phyloP scores from a whole-genome alignment of 805 yeast species.

The Hanseniaspora mollemarum region DNA sequence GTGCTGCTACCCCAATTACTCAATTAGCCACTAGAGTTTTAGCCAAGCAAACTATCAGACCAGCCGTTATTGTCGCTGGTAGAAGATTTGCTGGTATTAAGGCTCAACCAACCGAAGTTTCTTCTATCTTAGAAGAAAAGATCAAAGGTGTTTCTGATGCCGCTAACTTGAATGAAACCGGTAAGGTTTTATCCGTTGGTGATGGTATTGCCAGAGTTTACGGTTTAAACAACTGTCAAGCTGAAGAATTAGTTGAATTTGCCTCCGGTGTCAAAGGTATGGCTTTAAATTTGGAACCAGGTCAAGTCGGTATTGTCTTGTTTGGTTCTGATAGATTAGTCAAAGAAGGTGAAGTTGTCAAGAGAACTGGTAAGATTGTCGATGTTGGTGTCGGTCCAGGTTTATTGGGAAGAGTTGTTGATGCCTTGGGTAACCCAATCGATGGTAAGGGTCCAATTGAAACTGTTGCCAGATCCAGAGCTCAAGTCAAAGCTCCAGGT shows the following conservation, averaged over 20 bases:
- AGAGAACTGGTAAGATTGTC: constrained; percentile 99
- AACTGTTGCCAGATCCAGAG: constrained; percentile 75
- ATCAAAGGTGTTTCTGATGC: constrained; percentile 98
- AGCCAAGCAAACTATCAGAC: constrained; percentile 48
- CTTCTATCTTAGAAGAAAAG: constrained; percentile 97
- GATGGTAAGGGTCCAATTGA: constrained; percentile 99
- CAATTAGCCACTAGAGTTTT: constrained; percentile 37
- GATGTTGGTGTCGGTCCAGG: constrained; percentile 98
- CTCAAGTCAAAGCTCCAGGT: constrained; percentile 99
- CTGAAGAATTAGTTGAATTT: constrained; percentile 99
- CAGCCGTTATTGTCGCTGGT: constrained; percentile 50
- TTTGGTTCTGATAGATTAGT: constrained; percentile 98
- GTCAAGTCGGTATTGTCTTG: constrained; percentile 99
- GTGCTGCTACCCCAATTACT: constrained; percentile 56
- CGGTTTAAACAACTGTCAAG: constrained; percentile 99
- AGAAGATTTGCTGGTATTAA: constrained; percentile 85
- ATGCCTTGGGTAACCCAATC: constrained; percentile 97
- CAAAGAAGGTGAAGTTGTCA: constrained; percentile 98
- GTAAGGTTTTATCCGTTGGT: constrained; percentile 98
- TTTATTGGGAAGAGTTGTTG: constrained; percentile 97
- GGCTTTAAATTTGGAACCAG: constrained; percentile 99
- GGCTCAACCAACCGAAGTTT: constrained; percentile 99
- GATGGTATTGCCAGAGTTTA: constrained; percentile 99
- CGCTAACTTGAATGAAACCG: constrained; percentile 96
- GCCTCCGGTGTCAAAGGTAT: constrained; percentile 99